These are phyloP conservation scores for Penicillium nucicola DNA, from an alignment of 495 filamentous ascomycete genomes.

Conservation along the genomic window DNA sequence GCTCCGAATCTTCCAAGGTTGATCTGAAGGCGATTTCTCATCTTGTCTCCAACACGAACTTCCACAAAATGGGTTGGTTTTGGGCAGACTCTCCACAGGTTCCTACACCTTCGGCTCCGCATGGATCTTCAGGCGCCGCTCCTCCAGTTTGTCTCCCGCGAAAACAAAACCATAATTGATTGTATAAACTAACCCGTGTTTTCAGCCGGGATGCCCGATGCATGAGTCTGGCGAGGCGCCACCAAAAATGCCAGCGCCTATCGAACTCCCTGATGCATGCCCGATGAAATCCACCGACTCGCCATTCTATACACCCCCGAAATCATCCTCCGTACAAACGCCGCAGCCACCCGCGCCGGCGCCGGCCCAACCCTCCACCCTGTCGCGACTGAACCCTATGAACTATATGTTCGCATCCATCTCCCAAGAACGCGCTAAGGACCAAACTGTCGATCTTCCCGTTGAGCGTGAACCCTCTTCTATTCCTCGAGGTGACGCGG, in stretches of 20 bases:
- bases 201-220: slow-evolving; percentile 87
- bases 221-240: slow-evolving; percentile 59
- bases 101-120: slow-evolving; percentile 43
- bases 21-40: slow-evolving; percentile 11
- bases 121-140: slow-evolving; percentile 33
- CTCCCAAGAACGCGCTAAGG: slow-evolving; percentile 69
- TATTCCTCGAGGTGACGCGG: slow-evolving; percentile 74
- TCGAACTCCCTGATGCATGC: slow-evolving; percentile 46
- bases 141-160: slow-evolving; percentile 63
- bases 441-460: slow-evolving; percentile 70
- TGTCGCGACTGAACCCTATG: slow-evolving; percentile 82
- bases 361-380: slow-evolving; percentile 37
- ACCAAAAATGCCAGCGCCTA: slow-evolving; percentile 33
- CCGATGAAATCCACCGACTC: slow-evolving; percentile 49
- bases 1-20: slow-evolving; percentile 25
- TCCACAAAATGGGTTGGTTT: slow-evolving; percentile 86
- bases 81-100: slow-evolving; percentile 72
- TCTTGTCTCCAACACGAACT: too few relatives aligned
- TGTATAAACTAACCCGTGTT: slow-evolving; percentile 31
- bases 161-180: neutral
- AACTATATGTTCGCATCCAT: slow-evolving; percentile 94
- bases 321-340: slow-evolving; percentile 18
- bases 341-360: slow-evolving; percentile 23
- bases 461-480: slow-evolving; percentile 76
- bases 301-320: slow-evolving; percentile 36